These are phyloP conservation scores for Aureobasidium melanogenum DNA, from an alignment of 2,329 filamentous ascomycete genomes.

Conservation along the genomic window DNA sequence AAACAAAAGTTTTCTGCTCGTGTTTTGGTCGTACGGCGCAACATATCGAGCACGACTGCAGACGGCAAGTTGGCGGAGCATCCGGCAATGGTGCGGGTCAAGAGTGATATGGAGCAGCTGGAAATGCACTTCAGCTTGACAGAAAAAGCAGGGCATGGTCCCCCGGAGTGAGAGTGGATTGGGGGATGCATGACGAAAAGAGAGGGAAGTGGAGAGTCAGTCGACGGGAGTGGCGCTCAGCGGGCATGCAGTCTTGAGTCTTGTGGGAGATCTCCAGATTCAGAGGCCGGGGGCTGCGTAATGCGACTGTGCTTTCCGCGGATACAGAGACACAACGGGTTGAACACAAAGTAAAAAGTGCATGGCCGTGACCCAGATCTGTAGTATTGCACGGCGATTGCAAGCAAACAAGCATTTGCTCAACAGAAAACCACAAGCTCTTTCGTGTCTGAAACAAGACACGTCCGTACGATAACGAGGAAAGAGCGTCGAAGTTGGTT, in stretches of 20 bases:
- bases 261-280: constrained; percentile 8
- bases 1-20: not conserved
- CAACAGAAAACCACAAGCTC: not conserved
- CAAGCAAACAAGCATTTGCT: constrained; percentile 2
- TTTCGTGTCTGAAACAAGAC: not conserved
- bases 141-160: not conserved
- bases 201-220: not conserved
- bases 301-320: not conserved
- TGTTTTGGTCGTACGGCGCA: constrained; percentile 9
- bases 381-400: not conserved
- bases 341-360: not conserved
- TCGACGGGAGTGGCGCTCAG: not conserved
- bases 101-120: not conserved
- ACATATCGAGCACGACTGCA: not conserved
- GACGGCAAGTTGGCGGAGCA: constrained; percentile 5
- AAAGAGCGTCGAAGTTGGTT: not conserved
- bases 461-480: constrained; percentile 5
- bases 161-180: not conserved
- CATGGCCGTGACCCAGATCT: not conserved
- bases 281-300: not conserved
- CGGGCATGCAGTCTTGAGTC: not conserved
- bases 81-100: not conserved
- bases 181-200: constrained; percentile 5
- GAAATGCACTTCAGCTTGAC: not conserved
- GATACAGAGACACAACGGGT: not conserved